phyloP scores from a whole-genome alignment of 2,329 filamentous ascomycete species.

The Fusarium algeriense region DNA sequence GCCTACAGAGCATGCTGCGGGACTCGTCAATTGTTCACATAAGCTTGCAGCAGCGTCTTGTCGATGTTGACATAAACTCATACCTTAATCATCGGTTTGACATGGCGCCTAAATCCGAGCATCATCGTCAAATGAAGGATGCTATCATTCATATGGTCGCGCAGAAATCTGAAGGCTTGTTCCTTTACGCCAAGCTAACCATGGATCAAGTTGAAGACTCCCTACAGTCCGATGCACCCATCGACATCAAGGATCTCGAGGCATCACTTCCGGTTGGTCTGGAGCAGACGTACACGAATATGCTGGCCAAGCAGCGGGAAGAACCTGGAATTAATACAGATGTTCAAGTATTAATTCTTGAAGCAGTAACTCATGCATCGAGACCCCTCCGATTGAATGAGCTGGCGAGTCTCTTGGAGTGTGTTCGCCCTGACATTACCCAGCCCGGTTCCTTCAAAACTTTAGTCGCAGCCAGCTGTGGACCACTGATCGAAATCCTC shows the following conservation, averaged over 20 bases:
- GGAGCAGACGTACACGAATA: constrained; percentile 49
- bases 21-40: constrained; percentile 42
- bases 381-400: constrained; percentile 57
- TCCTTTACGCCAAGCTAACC: constrained; percentile 42
- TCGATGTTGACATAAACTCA: constrained; percentile 34
- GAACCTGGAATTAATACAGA: constrained; percentile 46
- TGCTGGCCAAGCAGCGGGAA: constrained; percentile 53
- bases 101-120: not conserved
- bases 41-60: constrained; percentile 39
- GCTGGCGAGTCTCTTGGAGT: constrained; percentile 43
- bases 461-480: constrained; percentile 53
- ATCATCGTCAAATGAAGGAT: constrained; percentile 11
- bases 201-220: constrained; percentile 39
- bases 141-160: constrained; percentile 36
- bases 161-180: constrained; percentile 31
- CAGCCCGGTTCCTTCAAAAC: constrained; percentile 48
- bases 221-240: not conserved
- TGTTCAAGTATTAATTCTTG: constrained; percentile 53
- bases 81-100: constrained; percentile 40
- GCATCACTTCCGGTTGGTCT: constrained; percentile 37
- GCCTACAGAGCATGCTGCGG: constrained; percentile 32
- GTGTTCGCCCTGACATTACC: constrained; percentile 40
- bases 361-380: constrained; percentile 55
- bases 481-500: constrained; percentile 58
- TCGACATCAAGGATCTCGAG: constrained; percentile 18